A percentile compares a stretch with the other conserved stretches of the same genome.
Conservation (phyloP, 1,284 basidiomycete species). For the Fomitopsis schrenkii region DNA sequence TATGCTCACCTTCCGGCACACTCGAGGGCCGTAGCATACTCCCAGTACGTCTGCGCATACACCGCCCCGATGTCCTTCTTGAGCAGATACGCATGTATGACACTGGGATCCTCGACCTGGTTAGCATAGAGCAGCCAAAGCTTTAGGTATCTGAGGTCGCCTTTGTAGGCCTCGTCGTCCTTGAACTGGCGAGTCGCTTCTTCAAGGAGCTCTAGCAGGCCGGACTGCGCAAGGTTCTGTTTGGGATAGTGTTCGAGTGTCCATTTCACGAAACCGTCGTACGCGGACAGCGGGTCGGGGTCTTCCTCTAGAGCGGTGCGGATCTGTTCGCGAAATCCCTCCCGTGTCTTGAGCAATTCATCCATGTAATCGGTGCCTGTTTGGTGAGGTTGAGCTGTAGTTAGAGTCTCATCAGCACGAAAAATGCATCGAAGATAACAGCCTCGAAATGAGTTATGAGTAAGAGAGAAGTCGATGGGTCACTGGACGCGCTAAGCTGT, state of each 20-base stretch:
- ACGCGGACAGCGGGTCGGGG: conserved; percentile 66
- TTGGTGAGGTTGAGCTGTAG: no score
- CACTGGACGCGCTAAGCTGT: no score
- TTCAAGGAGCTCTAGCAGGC: conserved; percentile 70
- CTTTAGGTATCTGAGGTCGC: conserved; percentile 84
- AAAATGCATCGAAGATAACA: no score
- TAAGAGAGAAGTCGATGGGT: no score
- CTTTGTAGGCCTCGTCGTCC: conserved; percentile 75
- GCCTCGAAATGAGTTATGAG: no score
- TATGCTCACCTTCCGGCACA: conserved; percentile 20
- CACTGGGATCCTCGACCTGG: conserved; percentile 65
- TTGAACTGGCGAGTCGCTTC: conserved; percentile 77
- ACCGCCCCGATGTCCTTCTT: conserved; percentile 83
- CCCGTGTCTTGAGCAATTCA: conserved; percentile 29
- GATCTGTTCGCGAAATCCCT: conserved; percentile 33
- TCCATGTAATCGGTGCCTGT: not conserved
- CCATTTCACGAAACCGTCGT: conserved; percentile 69
- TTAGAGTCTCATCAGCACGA: no score
- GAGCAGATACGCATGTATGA: conserved; percentile 82
- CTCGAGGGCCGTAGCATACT: conserved; percentile 52
- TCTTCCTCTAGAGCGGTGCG: conserved; percentile 46
- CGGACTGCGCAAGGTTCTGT: conserved; percentile 44
- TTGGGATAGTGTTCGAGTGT: conserved; percentile 51
- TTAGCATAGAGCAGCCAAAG: conserved; percentile 89
- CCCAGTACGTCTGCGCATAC: conserved; percentile 85